These are phyloP conservation scores for Penicillium sp. DNA, from an alignment of 2,329 filamentous ascomycete species.

Conservation along the genomic window DNA sequence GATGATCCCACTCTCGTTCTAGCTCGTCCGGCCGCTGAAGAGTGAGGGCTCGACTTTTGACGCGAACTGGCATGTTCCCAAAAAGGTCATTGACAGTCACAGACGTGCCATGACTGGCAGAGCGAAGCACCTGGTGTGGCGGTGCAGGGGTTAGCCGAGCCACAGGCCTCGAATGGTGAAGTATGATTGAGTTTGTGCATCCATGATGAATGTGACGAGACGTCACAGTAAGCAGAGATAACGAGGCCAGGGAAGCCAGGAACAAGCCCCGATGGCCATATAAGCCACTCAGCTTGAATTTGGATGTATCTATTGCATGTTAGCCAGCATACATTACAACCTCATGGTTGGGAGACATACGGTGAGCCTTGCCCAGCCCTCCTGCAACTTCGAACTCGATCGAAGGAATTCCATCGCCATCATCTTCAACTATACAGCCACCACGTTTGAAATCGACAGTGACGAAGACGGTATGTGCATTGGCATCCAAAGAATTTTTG, in stretches of 20 bases:
- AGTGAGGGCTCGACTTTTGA: slow-evolving; percentile 70
- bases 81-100: slow-evolving; percentile 79
- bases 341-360: slow-evolving; percentile 47
- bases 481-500: slow-evolving; percentile 82
- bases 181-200: slow-evolving; percentile 61
- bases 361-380: slow-evolving; percentile 70
- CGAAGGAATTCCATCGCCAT: slow-evolving; percentile 75
- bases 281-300: slow-evolving; percentile 51
- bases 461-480: slow-evolving; percentile 66
- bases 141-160: slow-evolving; percentile 63
- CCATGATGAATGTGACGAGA: slow-evolving; percentile 61
- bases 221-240: slow-evolving; percentile 74
- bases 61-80: slow-evolving; percentile 84
- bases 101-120: slow-evolving; percentile 68
- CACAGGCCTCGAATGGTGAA: slow-evolving; percentile 69
- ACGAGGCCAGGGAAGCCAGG: slow-evolving; percentile 69
- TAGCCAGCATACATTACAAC: slow-evolving; percentile 3
- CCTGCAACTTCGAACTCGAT: slow-evolving; percentile 70
- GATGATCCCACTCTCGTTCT: slow-evolving; percentile 63
- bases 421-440: slow-evolving; percentile 76
- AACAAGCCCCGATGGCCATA: slow-evolving; percentile 75
- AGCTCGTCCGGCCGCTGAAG: slow-evolving; percentile 53
- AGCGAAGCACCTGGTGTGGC: slow-evolving; percentile 57
- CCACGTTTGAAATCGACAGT: slow-evolving; percentile 73
- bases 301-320: slow-evolving; percentile 70